phyloP scores from a whole-genome alignment of 2,329 filamentous ascomycete species.

The Talaromyces sp. region DNA sequence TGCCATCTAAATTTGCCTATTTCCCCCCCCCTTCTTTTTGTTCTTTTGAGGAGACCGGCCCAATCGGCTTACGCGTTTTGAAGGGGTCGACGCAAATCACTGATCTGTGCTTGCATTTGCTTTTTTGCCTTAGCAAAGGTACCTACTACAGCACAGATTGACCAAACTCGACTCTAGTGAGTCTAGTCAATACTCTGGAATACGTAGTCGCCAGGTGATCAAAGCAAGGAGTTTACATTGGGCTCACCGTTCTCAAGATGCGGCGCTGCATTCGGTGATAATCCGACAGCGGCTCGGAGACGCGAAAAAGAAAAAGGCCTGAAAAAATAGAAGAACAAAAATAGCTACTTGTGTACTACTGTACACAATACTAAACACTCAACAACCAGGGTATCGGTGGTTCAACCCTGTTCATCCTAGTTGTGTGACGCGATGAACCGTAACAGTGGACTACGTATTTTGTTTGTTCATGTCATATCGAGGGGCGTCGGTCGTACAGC shows the following conservation, averaged over 20 bases:
- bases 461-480: neutral
- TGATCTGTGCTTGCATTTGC: constrained; percentile 9
- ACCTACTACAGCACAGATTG: neutral
- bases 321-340: constrained; percentile 1
- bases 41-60: neutral
- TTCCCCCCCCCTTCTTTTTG: too few relatives aligned
- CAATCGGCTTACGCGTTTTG: neutral
- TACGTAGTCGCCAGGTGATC: neutral
- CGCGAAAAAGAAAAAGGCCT: neutral
- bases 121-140: neutral
- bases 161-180: neutral
- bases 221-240: neutral
- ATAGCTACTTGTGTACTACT: neutral
- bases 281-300: neutral
- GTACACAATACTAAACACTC: neutral
- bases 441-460: neutral
- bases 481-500: neutral
- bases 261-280: neutral
- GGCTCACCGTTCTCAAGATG: neutral
- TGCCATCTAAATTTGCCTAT: neutral
- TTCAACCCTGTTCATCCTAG: neutral
- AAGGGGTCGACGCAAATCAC: constrained; percentile 6
- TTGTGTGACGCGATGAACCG: neutral
- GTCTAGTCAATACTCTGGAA: neutral
- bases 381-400: neutral